phyloP scores from a whole-genome alignment of 352 stramenopile genomes.

The Pythium sp. region DNA sequence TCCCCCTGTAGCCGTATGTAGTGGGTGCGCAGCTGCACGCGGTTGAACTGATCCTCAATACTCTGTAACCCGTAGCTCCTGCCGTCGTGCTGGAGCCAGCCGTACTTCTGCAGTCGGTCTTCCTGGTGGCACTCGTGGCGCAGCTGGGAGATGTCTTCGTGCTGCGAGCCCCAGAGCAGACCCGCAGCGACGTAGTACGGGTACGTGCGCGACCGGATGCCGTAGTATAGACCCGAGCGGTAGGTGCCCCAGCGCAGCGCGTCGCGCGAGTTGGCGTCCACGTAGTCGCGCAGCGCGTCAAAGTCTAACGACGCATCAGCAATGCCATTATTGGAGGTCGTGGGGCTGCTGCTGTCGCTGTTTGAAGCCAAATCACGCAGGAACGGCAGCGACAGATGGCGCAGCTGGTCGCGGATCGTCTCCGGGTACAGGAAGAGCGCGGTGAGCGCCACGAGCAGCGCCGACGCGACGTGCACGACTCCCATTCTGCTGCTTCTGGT shows the following conservation, averaged over 20 bases:
- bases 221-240: constrained; percentile 76
- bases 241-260: constrained; percentile 73
- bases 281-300: constrained; percentile 31
- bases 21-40: constrained; percentile 52
- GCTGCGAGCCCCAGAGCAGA: constrained; percentile 67
- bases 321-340: not conserved
- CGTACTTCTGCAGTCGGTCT: constrained; percentile 75
- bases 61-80: constrained; percentile 49
- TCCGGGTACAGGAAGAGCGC: constrained; percentile 11
- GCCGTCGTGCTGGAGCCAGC: constrained; percentile 79
- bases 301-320: constrained; percentile 27
- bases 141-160: constrained; percentile 72
- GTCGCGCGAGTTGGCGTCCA: constrained; percentile 27
- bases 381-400: not conserved
- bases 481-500: not conserved
- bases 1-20: constrained; percentile 39
- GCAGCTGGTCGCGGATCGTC: not conserved
- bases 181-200: constrained; percentile 65
- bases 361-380: not conserved
- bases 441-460: constrained; percentile 12
- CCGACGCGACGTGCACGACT: not conserved
- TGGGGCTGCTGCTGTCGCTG: not conserved
- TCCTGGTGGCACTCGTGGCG: constrained; percentile 75
- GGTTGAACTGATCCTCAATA: constrained; percentile 79
- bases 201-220: constrained; percentile 64